Conservation (phyloP, 2,329 filamentous ascomycete genomes). For the Thielaviopsis populi region DNA sequence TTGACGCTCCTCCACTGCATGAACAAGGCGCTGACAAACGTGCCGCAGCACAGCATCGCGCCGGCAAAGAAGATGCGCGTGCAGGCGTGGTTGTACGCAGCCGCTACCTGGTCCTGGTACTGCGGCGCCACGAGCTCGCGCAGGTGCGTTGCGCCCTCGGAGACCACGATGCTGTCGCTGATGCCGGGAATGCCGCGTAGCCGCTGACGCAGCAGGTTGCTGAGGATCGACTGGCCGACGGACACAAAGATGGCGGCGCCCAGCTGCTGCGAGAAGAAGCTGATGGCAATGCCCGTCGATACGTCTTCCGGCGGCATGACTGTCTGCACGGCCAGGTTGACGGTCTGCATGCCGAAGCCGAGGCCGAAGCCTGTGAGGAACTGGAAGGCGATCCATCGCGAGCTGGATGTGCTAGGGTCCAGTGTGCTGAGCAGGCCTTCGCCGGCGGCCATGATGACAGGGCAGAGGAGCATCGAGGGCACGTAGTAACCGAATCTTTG, state of each 20-base stretch:
- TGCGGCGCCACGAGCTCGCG: constrained; percentile 34
- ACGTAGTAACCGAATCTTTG: constrained; percentile 45
- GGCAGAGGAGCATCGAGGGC: constrained; percentile 38
- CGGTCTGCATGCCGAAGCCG: constrained; percentile 43
- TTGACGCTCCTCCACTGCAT: constrained; percentile 58
- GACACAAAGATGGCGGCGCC: constrained; percentile 44
- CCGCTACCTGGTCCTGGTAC: constrained; percentile 38
- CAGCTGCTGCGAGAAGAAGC: constrained; percentile 44
- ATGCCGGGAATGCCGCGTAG: constrained; percentile 30
- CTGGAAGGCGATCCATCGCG: constrained; percentile 44
- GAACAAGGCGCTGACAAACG: constrained; percentile 40
- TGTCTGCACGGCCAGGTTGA: constrained; percentile 41
- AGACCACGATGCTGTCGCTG: constrained; percentile 30
- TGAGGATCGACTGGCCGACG: constrained; percentile 40
- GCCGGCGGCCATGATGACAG: constrained; percentile 36
- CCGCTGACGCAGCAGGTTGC: constrained; percentile 29
- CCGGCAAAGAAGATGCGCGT: constrained; percentile 48
- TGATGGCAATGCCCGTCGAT: constrained; percentile 39
- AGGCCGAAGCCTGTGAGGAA: constrained; percentile 44
- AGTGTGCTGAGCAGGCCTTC: constrained; percentile 45
- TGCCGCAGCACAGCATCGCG: constrained; percentile 39
- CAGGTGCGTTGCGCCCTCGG: constrained; percentile 45
- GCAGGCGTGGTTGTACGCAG: constrained; percentile 50
- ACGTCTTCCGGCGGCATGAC: constrained; percentile 38
- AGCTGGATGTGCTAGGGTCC: constrained; percentile 30